These are phyloP conservation scores for Sarocladiaceae sp. DNA, from an alignment of 2,329 filamentous ascomycete species.

Conservation along the genomic window DNA sequence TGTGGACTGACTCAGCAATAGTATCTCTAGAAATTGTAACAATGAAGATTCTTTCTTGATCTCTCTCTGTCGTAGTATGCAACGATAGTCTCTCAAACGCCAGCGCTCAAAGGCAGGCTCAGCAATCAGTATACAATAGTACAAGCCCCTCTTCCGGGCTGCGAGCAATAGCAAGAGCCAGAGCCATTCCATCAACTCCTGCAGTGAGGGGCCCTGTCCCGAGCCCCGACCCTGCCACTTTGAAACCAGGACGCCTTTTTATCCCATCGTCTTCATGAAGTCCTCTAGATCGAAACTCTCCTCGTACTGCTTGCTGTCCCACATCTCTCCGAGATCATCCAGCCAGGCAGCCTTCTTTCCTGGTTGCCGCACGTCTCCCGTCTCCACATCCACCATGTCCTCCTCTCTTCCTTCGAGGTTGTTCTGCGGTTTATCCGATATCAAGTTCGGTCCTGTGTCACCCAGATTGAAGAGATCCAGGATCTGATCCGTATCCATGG, in stretches of 20 bases:
- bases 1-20: too few relatives aligned
- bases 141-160: background rate
- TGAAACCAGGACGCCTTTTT: constrained; percentile 2
- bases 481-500: constrained; percentile 98
- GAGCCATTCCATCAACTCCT: background rate
- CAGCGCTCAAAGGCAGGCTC: background rate
- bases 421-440: constrained; percentile 54
- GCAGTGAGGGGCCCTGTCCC: background rate
- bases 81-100: background rate
- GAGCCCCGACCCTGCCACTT: too few relatives aligned
- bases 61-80: too few relatives aligned
- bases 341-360: constrained; percentile 87
- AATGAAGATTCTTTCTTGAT: background rate
- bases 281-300: constrained; percentile 96
- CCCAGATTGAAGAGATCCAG: constrained; percentile 92
- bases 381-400: constrained; percentile 89
- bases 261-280: constrained; percentile 89
- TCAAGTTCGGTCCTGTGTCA: constrained; percentile 63
- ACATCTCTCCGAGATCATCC: constrained; percentile 90
- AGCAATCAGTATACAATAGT: constrained; percentile 4
- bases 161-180: background rate
- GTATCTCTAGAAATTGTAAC: background rate
- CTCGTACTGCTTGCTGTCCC: constrained; percentile 97
- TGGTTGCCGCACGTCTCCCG: constrained; percentile 89
- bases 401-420: constrained; percentile 60